Percentiles rank a stretch among this genome's conserved stretches.
phyloP scores from a whole-genome alignment of 805 yeast species.

The Jamesozyma piceae region DNA sequence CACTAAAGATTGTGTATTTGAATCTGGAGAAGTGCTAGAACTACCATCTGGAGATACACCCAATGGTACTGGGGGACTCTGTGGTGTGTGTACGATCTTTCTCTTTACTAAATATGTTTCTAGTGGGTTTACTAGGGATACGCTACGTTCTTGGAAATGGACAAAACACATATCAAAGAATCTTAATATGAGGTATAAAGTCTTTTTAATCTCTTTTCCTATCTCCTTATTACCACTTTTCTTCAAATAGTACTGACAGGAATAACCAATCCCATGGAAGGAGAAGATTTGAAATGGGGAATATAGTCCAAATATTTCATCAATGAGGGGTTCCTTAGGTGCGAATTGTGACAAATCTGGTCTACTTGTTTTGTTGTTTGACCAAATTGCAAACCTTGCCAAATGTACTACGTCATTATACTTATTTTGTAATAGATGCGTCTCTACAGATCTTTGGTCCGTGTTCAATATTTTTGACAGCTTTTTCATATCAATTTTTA shows the following conservation, averaged over 20 bases:
- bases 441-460: constrained; percentile 20
- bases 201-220: constrained; percentile 38
- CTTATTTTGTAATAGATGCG: constrained; percentile 22
- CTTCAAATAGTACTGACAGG: constrained; percentile 12
- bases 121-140: constrained; percentile 21
- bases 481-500: constrained; percentile 11
- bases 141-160: constrained; percentile 15
- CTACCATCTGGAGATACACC: neutral
- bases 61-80: constrained; percentile 6
- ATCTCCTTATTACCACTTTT: constrained; percentile 1
- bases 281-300: constrained; percentile 24
- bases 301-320: constrained; percentile 25
- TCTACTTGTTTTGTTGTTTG: constrained; percentile 3
- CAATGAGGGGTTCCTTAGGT: constrained; percentile 17
- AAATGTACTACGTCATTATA: constrained; percentile 18
- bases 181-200: constrained; percentile 22
- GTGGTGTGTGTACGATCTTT: constrained; percentile 18
- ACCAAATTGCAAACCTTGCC: constrained; percentile 18
- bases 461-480: constrained; percentile 1
- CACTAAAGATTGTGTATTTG: constrained; percentile 6
- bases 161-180: constrained; percentile 24
- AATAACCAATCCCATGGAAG: constrained; percentile 24
- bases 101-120: constrained; percentile 16
- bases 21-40: neutral
- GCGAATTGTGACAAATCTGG: neutral